Evolutionary conservation across 1,139 yeast genomes (phyloP).

Genomic region (Diutina ranongensis): DNA sequence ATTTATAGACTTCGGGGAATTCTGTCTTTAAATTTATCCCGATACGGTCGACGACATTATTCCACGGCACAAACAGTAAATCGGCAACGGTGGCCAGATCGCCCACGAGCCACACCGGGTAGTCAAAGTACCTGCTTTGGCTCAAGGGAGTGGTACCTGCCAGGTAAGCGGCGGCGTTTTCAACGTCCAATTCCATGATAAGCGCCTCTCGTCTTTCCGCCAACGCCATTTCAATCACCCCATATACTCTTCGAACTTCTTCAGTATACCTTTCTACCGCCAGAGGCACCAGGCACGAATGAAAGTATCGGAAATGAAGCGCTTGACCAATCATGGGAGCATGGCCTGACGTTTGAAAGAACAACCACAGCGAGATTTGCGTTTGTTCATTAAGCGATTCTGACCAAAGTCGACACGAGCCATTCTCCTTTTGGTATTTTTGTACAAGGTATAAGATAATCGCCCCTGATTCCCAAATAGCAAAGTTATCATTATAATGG

Average conservation of each 20-base stretch:
- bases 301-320: conserved; percentile 84
- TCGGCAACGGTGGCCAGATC: conserved; percentile 88
- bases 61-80: conserved; percentile 91
- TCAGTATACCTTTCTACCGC: conserved; percentile 89
- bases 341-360: conserved; percentile 92
- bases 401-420: conserved; percentile 73
- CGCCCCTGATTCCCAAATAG: conserved; percentile 94
- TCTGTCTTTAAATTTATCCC: conserved; percentile 82
- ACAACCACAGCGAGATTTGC: conserved; percentile 83
- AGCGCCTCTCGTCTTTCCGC: conserved; percentile 88
- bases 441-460: conserved; percentile 68
- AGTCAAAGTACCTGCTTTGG: conserved; percentile 78
- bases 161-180: conserved; percentile 78
- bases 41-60: conserved; percentile 85
- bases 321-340: conserved; percentile 99
- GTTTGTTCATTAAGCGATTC: conserved; percentile 72
- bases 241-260: conserved; percentile 88
- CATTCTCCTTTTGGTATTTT: conserved; percentile 55
- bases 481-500: conserved; percentile 65
- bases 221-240: conserved; percentile 89
- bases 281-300: conserved; percentile 73
- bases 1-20: conserved; percentile 90
- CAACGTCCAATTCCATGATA: conserved; percentile 83
- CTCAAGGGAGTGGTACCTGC: conserved; percentile 83
- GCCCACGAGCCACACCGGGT: conserved; percentile 93